Evolutionary conservation across 352 stramenopile genomes (phyloP), one percentile per base, ranked within the genome.

Genomic region (Globisporangium apiculatum): DNA sequence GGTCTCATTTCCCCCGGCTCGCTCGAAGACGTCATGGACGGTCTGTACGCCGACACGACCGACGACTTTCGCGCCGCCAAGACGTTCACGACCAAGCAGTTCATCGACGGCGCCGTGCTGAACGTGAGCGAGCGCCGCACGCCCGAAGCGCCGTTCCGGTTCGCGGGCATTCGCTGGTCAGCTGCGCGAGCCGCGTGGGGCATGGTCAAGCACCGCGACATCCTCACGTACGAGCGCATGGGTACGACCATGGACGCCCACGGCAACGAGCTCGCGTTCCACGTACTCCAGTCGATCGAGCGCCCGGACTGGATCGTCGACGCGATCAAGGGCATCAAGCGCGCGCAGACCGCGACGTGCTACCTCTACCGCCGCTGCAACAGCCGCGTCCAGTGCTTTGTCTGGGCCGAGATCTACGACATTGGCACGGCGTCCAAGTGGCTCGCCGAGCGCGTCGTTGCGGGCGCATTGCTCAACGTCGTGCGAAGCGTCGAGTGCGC

Each of bases 141-240:
- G 12, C 17, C 61, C 1, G 56, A 76, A 1, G 62, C 67, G 31
- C 72, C 72, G 24, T 82, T 67, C 50, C 67, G 68, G 42, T 82
- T 79, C 48, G 67, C 70, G 3, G 72, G 72, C 17, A 79, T 82
- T 59, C 76, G 76, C 52, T 82, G 70, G 72, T 71, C 69, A n/a
- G 65, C 69, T 0, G 58, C 57, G 7, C 62, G 57, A 10, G 61
- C 57, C 18, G 61, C 59, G 36, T 76, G 40, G 40, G 40, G 40
- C 1, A 43, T 43, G 40, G 51, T 64, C 5, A 61, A 65, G 35
- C 40, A 43, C 31, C 67, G 66, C 18, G 72, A 81, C 51, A 38
- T 68, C 14, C 61, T 80, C 15, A 76, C 53, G 11, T 58, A 63
- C 60, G 49, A 64, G 60, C 60, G 55, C 43, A 64, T 58, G 55